Percentiles rank a stretch among this genome's conserved stretches.
Evolutionary conservation across 2,329 filamentous ascomycete genomes (phyloP).

Genomic region (Ceratocystis cacaofunesta): DNA sequence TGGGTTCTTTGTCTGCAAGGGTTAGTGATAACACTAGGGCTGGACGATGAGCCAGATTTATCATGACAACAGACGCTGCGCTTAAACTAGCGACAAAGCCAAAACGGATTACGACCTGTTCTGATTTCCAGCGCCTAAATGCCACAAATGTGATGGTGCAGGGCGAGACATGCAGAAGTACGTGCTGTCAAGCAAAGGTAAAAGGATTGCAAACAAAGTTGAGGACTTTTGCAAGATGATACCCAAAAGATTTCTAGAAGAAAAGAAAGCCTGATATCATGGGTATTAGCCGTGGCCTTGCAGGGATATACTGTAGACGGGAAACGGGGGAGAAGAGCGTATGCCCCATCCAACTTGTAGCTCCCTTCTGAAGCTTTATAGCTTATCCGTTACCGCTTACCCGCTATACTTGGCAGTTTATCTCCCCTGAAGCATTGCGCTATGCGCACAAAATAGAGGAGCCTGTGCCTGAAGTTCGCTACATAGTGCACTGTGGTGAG

Average conservation of each 20-base stretch:
- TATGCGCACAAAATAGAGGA: not conserved
- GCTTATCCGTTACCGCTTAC: not conserved
- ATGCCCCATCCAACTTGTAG: not conserved
- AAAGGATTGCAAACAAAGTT: too few species aligned
- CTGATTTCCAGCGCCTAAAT: not conserved
- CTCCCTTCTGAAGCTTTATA: not conserved
- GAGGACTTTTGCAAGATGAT: not conserved
- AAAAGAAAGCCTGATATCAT: too few species aligned
- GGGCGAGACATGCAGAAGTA: not conserved
- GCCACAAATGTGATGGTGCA: not conserved
- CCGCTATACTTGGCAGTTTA: not conserved
- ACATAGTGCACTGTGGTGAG: not conserved
- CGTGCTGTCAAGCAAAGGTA: not conserved
- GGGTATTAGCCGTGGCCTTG: not conserved
- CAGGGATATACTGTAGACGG: not conserved
- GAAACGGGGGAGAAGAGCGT: not conserved
- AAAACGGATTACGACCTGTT: not conserved
- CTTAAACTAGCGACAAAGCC: not conserved
- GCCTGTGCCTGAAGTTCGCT: not conserved
- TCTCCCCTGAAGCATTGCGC: not conserved
- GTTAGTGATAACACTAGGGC: not conserved
- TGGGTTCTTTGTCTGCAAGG: not conserved
- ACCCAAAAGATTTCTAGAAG: not conserved
- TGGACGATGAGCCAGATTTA: not conserved
- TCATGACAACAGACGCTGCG: not conserved